Base-by-base conservation (phyloP, 1,139 yeast species). In the Suhomyces choctaworum region DNA sequence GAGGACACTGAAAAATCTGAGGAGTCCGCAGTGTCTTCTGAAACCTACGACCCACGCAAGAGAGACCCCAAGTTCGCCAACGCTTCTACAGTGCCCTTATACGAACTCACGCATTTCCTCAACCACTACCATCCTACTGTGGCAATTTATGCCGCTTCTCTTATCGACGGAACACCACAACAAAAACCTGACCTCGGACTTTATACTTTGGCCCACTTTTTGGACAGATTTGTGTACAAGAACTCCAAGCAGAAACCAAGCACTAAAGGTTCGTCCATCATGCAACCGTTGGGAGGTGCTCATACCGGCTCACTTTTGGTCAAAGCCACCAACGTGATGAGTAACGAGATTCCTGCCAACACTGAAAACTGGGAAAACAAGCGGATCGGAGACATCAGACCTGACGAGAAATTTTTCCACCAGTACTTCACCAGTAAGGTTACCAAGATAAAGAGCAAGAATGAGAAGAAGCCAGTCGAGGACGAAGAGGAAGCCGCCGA, bases 241-340 rank as follows among this genome's bases (percentile, higher is more conserved):
- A 89, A 89, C 57, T 89, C 97, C 34, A 88, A 87, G 64, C 84
- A 80, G 52, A 86, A 83, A 62, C 71, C 81, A 15, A 47, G 48
- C 28, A 68, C 82, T 22, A 82, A 86, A 56, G 97, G 97, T 53
- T 71, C 84, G 3, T 87, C 97, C 32, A 90, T 92, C 58, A 94
- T 94, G 97, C 98, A 92, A 69, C 97, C 98, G 32, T 71, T 94
- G 45, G 94, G 96, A 31, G 97, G 97, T 40, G 77, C 82, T 1
- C 88, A 83, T 43, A 82, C 89, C n/a, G 88, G 86, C 7, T 68
- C 82, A 1, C 66, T 86, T 40, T 73, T 89, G 46, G 89, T 89
- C 10, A 81, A 74, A 48, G 78, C 88, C 16, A 77, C 87, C 3
- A 78, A 76, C 50, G 64, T 66, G 16, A 39, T 55, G 21, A 58